phyloP scores from a whole-genome alignment of 495 filamentous ascomycete genomes.

The Penicillium dipodomyicola region DNA sequence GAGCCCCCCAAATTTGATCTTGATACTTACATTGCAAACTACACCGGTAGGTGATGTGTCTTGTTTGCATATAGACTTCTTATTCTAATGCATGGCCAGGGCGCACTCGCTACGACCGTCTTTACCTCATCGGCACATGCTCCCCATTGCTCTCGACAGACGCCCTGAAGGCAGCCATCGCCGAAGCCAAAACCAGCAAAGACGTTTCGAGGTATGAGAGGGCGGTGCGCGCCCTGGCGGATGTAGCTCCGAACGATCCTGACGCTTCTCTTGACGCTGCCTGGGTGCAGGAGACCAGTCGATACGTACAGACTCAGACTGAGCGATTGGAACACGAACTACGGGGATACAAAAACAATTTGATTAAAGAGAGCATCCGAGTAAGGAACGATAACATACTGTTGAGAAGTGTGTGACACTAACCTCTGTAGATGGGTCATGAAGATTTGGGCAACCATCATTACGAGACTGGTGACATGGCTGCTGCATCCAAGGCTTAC shows the following conservation, averaged over 20 bases:
- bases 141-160: conserved; percentile 77
- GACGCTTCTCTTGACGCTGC: conserved; percentile 62
- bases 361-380: conserved; percentile 96
- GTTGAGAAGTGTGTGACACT: conserved; percentile 3
- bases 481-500: conserved; percentile 64
- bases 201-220: conserved; percentile 70
- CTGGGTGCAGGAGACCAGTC: conserved; percentile 66
- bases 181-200: conserved; percentile 72
- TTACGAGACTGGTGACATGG: conserved; percentile 61
- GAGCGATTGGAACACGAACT: conserved; percentile 77
- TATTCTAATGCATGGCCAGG: conserved; percentile 41
- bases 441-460: conserved; percentile 71
- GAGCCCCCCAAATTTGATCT: conserved; percentile 89
- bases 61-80: neutral
- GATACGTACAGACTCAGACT: conserved; percentile 62
- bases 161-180: conserved; percentile 72
- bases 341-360: conserved; percentile 92
- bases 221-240: conserved; percentile 60
- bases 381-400: conserved; percentile 46
- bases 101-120: conserved; percentile 71
- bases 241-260: conserved; percentile 63
- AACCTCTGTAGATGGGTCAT: conserved; percentile 62
- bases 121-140: conserved; percentile 74
- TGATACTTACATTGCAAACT: conserved; percentile 88
- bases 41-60: conserved; percentile 59